These are phyloP conservation scores for Begonia fuchsioides DNA, from an alignment of 306 rosid species.

Conservation along the genomic window DNA sequence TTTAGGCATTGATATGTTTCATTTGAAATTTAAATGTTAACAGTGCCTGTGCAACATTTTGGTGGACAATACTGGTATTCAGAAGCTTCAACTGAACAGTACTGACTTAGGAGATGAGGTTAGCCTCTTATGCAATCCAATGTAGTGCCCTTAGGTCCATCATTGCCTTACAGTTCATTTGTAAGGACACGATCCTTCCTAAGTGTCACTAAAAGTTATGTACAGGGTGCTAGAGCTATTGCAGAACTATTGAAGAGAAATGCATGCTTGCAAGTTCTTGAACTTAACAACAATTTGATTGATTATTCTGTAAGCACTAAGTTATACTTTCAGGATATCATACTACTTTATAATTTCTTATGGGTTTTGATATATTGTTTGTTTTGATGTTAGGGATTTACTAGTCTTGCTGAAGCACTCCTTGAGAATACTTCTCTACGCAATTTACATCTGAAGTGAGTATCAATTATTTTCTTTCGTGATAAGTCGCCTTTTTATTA, in stretches of 20 bases:
- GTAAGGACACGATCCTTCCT: not conserved
- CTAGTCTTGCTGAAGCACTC: constrained; percentile 92
- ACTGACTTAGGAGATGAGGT: constrained; percentile 94
- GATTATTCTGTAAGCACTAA: constrained; percentile 77
- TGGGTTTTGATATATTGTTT: constrained; percentile 23
- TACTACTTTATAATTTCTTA: constrained; percentile 14
- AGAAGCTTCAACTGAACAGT: constrained; percentile 86
- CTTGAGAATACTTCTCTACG: constrained; percentile 61
- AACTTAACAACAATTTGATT: constrained; percentile 84
- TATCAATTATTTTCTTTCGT: not conserved
- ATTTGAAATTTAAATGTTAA: constrained; percentile 16
- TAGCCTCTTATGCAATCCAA: constrained; percentile 19
- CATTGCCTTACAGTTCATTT: constrained; percentile 3
- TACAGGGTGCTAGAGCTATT: constrained; percentile 88
- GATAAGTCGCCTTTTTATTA: too few species aligned
- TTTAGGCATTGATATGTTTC: too few species aligned
- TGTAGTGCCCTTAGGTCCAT: not conserved
- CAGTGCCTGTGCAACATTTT: constrained; percentile 73
- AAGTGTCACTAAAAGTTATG: not conserved
- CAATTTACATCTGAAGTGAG: constrained; percentile 82
- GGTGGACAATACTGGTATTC: constrained; percentile 56
- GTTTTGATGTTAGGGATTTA: constrained; percentile 57
- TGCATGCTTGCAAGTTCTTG: constrained; percentile 61
- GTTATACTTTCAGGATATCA: too few species aligned
- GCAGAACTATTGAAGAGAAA: constrained; percentile 84